Percentiles rank a stretch among this genome's conserved stretches.
Conservation (phyloP, 768 basidiomycete species). For the Boletales sp. region DNA sequence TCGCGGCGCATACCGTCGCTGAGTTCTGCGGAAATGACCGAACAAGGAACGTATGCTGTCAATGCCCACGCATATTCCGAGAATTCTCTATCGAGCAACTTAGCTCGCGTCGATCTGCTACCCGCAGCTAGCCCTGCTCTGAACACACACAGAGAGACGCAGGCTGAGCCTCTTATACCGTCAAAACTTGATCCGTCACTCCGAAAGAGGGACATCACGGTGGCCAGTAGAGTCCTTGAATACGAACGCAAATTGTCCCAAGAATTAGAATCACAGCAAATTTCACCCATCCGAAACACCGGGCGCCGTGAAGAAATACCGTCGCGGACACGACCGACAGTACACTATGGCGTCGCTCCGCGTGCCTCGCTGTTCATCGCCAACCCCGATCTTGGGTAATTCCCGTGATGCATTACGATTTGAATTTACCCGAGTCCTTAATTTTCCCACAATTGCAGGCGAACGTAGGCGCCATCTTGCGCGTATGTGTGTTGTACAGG, state of each 20-base stretch:
- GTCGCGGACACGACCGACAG: slow-evolving; percentile 36
- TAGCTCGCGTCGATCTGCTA: slow-evolving; percentile 13
- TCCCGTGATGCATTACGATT: slow-evolving; percentile 10
- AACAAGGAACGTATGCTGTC: slow-evolving; percentile 11
- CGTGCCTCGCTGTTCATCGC: slow-evolving; percentile 65
- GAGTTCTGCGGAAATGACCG: slow-evolving; percentile 22
- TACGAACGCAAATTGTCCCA: slow-evolving; percentile 60
- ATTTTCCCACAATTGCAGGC: not conserved
- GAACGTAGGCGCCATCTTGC: slow-evolving; percentile 6
- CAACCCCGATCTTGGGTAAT: slow-evolving; percentile 46
- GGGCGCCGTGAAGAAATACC: slow-evolving; percentile 41
- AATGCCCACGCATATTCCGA: slow-evolving; percentile 8
- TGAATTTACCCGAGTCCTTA: slow-evolving; percentile 1
- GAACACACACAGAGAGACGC: slow-evolving; percentile 3
- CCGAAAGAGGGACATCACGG: slow-evolving; percentile 20
- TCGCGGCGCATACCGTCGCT: slow-evolving; percentile 23
- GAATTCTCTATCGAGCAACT: slow-evolving; percentile 6
- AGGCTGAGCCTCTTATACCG: not conserved
- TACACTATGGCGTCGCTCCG: slow-evolving; percentile 66
- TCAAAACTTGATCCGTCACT: not conserved
- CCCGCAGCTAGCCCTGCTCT: slow-evolving; percentile 1
- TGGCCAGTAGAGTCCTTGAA: slow-evolving; percentile 52
- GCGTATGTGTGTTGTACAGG: not conserved
- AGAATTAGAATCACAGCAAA: slow-evolving; percentile 41
- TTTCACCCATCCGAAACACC: slow-evolving; percentile 37